Evolutionary conservation across 805 yeast species (phyloP).

Genomic region (Kodamaea lidongshanica): DNA sequence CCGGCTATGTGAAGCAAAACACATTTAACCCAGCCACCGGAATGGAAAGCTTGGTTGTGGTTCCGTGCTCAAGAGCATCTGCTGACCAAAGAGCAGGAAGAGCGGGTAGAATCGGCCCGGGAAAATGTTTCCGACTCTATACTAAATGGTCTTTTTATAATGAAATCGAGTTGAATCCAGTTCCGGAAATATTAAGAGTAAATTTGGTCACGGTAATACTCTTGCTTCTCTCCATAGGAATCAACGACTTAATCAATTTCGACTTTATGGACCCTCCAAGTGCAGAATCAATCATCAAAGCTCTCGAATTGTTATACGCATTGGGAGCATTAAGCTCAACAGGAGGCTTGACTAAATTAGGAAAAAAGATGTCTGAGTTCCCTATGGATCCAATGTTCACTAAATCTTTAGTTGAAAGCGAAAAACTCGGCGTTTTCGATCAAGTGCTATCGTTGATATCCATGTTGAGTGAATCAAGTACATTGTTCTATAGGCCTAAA

Average conservation of each 20-base stretch:
- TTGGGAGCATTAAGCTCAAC: conserved; percentile 78
- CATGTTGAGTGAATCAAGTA: conserved; percentile 75
- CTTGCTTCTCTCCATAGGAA: conserved; percentile 74
- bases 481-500: conserved; percentile 65
- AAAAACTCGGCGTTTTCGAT: conserved; percentile 51
- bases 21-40: conserved; percentile 37
- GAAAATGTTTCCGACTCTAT: conserved; percentile 63
- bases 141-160: conserved; percentile 76
- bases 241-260: conserved; percentile 72
- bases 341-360: conserved; percentile 73
- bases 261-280: conserved; percentile 92
- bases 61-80: conserved; percentile 41
- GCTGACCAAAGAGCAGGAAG: conserved; percentile 44
- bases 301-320: conserved; percentile 77
- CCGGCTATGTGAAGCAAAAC: conserved; percentile 42
- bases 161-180: conserved; percentile 73
- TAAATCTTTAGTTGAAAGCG: conserved; percentile 63
- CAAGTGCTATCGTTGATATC: conserved; percentile 72
- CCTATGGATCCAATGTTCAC: conserved; percentile 91
- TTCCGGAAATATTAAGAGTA: conserved; percentile 88
- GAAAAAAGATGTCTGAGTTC: conserved; percentile 82
- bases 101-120: conserved; percentile 45
- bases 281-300: conserved; percentile 60
- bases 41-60: conserved; percentile 42
- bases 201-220: conserved; percentile 74